Evolutionary conservation across 805 yeast genomes (phyloP).

Genomic region (Dipodascus geniculatus): DNA sequence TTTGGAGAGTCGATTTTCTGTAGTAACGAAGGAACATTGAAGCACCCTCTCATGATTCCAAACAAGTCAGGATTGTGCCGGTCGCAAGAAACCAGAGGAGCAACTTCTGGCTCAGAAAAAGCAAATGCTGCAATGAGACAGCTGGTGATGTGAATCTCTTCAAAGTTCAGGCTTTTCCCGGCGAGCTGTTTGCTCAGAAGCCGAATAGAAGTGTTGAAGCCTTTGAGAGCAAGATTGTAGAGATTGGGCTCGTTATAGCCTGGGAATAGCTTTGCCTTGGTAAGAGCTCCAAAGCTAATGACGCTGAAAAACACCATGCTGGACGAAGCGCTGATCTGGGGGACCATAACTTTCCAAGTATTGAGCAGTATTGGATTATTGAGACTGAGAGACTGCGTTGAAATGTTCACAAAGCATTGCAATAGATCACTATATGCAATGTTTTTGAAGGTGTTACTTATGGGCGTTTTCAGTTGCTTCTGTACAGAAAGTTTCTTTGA

Average conservation of each 20-base stretch:
- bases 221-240: background rate
- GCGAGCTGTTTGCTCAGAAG: background rate
- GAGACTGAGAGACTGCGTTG: background rate
- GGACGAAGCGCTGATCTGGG: background rate
- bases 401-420: background rate
- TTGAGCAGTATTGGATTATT: background rate
- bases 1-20: background rate
- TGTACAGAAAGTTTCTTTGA: background rate
- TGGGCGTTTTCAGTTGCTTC: background rate
- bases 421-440: background rate
- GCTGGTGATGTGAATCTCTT: background rate
- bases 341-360: background rate
- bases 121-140: slow-evolving; percentile 1
- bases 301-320: background rate
- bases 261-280: background rate
- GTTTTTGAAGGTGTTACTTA: background rate
- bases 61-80: background rate
- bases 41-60: background rate
- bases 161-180: background rate
- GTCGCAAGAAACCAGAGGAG: background rate
- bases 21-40: background rate
- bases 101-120: background rate
- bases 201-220: background rate
- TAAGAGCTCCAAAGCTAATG: background rate
- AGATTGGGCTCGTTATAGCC: background rate